Percentiles rank a stretch among this genome's conserved stretches.
Conservation (phyloP, 2,329 filamentous ascomycete genomes). For the Nannizzia gypsea region DNA sequence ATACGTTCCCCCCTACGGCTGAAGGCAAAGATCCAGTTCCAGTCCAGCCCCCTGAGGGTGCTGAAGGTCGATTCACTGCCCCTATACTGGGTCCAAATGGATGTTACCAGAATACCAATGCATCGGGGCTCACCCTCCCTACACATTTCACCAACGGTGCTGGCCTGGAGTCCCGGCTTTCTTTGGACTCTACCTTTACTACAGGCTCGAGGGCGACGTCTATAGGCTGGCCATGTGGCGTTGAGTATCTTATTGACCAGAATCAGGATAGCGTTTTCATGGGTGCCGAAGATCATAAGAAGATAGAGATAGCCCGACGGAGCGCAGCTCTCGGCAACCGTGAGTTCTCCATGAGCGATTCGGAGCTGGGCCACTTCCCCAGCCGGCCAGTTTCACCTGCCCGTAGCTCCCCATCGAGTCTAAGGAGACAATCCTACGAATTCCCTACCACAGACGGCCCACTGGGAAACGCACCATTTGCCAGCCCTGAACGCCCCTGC, state of each 20-base stretch:
- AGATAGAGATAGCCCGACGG: conserved; percentile 57
- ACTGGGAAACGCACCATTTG: conserved; percentile 19
- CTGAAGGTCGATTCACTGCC: conserved; percentile 69
- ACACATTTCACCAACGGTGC: conserved; percentile 34
- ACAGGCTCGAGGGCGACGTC: conserved; percentile 43
- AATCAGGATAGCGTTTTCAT: conserved; percentile 44
- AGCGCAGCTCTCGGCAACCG: neutral
- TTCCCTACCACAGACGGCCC: conserved; percentile 20
- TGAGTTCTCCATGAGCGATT: neutral
- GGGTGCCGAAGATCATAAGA: conserved; percentile 61
- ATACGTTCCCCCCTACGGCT: conserved; percentile 55
- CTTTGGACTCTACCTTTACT: conserved; percentile 55
- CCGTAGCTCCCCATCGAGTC: neutral
- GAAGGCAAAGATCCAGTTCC: conserved; percentile 40
- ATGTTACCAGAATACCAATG: conserved; percentile 58
- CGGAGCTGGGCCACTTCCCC: neutral
- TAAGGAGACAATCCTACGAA: conserved; percentile 1
- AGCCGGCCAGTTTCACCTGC: neutral
- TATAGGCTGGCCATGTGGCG: conserved; percentile 53
- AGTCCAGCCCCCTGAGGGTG: conserved; percentile 59
- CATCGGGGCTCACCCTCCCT: conserved; percentile 50
- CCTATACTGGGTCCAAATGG: conserved; percentile 56
- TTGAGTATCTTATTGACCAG: conserved; percentile 69
- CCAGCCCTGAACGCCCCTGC: conserved; percentile 23
- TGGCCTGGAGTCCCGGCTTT: conserved; percentile 46